These are phyloP conservation scores for Xerocomus spinulosus DNA, from an alignment of 768 basidiomycete species.

Conservation along the genomic window DNA sequence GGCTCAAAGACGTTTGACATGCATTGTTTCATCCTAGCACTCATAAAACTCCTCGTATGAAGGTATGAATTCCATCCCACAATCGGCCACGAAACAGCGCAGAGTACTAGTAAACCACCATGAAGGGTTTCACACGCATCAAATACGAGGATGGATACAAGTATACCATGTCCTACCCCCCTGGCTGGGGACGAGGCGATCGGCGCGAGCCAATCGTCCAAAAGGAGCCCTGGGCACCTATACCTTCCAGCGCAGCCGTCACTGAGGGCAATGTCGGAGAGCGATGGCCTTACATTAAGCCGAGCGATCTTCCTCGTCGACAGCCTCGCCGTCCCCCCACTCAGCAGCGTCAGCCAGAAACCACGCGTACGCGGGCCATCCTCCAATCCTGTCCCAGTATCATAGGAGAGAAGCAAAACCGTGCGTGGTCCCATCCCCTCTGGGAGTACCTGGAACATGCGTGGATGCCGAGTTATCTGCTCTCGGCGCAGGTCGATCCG, in stretches of 20 bases:
- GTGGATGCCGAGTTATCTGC: constrained; percentile 12
- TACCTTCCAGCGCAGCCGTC: background rate
- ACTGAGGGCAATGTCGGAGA: no score
- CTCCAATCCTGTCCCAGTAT: no score
- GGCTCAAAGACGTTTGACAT: no score
- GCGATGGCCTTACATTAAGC: background rate
- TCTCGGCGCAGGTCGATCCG: constrained; percentile 1
- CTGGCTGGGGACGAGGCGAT: constrained; percentile 5
- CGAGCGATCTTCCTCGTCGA: no score
- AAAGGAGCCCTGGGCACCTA: background rate
- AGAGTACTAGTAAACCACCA: no score
- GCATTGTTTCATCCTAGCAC: no score
- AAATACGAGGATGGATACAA: constrained; percentile 4
- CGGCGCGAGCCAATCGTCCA: background rate
- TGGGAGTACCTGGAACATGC: constrained; percentile 2
- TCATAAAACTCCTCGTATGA: no score
- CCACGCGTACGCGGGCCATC: no score
- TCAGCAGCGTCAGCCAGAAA: no score
- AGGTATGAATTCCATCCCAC: no score
- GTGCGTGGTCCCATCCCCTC: constrained; percentile 3
- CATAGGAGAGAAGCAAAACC: no score
- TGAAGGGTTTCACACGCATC: constrained; percentile 8
- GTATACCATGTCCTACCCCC: constrained; percentile 8
- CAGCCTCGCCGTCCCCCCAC: background rate
- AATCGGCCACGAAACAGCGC: no score